These are phyloP conservation scores for Tulasnella sp. DNA, from an alignment of 768 basidiomycete species.

Conservation along the genomic window DNA sequence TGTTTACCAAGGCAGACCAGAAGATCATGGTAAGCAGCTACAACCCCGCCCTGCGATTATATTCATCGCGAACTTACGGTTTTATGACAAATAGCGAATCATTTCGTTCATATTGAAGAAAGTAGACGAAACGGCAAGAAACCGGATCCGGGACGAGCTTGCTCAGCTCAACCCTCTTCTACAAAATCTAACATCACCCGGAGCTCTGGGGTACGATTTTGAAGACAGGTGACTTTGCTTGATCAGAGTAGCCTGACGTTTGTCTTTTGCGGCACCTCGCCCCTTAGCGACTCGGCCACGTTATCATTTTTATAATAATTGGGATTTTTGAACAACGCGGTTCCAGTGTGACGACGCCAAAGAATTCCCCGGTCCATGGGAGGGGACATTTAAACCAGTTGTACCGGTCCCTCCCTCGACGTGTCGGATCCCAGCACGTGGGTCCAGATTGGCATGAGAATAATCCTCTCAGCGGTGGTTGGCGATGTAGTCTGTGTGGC, in stretches of 20 bases:
- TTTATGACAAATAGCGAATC: slow-evolving; percentile 59
- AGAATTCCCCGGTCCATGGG: background rate
- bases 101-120: slow-evolving; percentile 75
- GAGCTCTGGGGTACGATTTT: slow-evolving; percentile 29
- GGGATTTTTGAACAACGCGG: background rate
- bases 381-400: too few species aligned
- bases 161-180: slow-evolving; percentile 75
- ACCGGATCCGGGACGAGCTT: slow-evolving; percentile 76
- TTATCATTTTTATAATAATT: background rate
- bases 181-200: slow-evolving; percentile 45
- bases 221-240: slow-evolving; percentile 19
- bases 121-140: slow-evolving; percentile 74
- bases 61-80: background rate
- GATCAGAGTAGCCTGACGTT: background rate
- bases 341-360: background rate
- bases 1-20: slow-evolving; percentile 72
- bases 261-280: background rate
- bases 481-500: too few species aligned
- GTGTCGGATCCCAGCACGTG: background rate
- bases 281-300: too few species aligned
- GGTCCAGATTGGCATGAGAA: too few species aligned
- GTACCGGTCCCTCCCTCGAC: background rate
- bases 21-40: slow-evolving; percentile 67
- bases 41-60: background rate
- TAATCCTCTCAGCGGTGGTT: too few species aligned